Conservation (phyloP, 2,329 filamentous ascomycete species). For the Exophiala alcalophila region DNA sequence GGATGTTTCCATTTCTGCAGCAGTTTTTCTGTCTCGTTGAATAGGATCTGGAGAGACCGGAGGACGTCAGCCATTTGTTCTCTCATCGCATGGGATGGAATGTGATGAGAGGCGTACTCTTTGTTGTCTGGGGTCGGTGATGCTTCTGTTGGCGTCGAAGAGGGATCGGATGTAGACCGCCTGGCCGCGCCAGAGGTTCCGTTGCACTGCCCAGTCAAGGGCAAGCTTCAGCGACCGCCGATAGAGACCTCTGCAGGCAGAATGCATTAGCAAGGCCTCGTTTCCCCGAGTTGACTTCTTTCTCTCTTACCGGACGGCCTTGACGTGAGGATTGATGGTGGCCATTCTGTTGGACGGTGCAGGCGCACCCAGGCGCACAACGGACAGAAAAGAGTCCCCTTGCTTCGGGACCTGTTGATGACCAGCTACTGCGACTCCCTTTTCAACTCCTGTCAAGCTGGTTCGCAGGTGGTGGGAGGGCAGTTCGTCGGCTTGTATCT, state of each 20-base stretch:
- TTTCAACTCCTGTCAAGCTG: no score
- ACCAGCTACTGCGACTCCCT: not conserved
- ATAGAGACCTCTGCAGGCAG: slow-evolving; percentile 65
- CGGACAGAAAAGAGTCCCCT: slow-evolving; percentile 2
- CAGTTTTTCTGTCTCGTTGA: slow-evolving; percentile 83
- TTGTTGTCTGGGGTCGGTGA: slow-evolving; percentile 81
- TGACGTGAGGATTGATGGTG: slow-evolving; percentile 31
- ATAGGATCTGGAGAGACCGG: slow-evolving; percentile 61
- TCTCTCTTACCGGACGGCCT: slow-evolving; percentile 40
- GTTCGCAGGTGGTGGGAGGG: no score
- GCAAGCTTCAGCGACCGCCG: slow-evolving; percentile 88
- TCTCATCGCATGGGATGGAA: not conserved
- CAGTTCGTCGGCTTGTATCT: no score
- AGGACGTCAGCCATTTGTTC: slow-evolving; percentile 21
- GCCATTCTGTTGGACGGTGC: slow-evolving; percentile 36
- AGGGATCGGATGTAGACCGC: slow-evolving; percentile 92
- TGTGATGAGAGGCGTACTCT: slow-evolving; percentile 57
- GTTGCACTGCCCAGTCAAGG: slow-evolving; percentile 91
- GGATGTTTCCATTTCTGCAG: slow-evolving; percentile 96
- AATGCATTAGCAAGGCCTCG: slow-evolving; percentile 30
- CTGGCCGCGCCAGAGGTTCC: slow-evolving; percentile 91
- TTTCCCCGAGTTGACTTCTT: slow-evolving; percentile 19
- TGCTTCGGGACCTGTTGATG: not conserved
- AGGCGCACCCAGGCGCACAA: slow-evolving; percentile 11
- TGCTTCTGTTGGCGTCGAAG: slow-evolving; percentile 85